Conservation (phyloP, 805 yeast genomes). For the Lachancea cidri region DNA sequence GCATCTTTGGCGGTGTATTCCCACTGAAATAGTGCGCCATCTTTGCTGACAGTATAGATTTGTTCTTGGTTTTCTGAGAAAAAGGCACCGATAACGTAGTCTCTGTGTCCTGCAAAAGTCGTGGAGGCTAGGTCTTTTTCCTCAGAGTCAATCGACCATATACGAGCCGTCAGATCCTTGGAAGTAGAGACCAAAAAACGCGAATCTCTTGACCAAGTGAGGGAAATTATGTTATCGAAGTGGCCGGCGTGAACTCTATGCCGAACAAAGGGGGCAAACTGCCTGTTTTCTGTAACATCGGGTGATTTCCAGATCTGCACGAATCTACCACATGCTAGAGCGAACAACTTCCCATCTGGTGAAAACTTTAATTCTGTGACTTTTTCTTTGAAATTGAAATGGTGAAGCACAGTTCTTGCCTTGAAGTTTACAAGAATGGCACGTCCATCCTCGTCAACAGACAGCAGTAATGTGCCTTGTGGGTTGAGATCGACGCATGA, state of each 20-base stretch:
- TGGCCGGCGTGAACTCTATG: constrained; percentile 91
- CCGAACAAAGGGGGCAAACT: constrained; percentile 93
- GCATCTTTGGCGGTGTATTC: constrained; percentile 61
- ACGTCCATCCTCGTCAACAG: constrained; percentile 89
- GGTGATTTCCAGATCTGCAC: constrained; percentile 95
- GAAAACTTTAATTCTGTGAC: constrained; percentile 76
- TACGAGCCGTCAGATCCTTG: constrained; percentile 82
- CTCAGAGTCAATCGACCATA: constrained; percentile 68
- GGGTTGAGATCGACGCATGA: constrained; percentile 74
- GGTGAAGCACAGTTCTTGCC: constrained; percentile 81
- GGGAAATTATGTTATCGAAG: constrained; percentile 68
- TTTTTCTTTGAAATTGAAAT: constrained; percentile 82
- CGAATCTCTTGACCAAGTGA: constrained; percentile 89
- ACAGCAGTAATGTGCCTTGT: constrained; percentile 71
- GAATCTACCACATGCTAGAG: constrained; percentile 75
- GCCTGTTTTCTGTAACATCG: constrained; percentile 70
- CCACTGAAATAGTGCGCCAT: constrained; percentile 93
- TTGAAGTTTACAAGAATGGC: constrained; percentile 85
- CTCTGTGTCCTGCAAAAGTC: constrained; percentile 89
- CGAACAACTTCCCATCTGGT: constrained; percentile 84
- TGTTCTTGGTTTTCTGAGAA: constrained; percentile 84
- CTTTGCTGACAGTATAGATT: constrained; percentile 87
- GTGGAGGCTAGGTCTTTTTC: constrained; percentile 69
- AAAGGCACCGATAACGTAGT: constrained; percentile 80
- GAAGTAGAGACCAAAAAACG: constrained; percentile 82